A percentile compares a stretch with the other conserved stretches of the same genome.
Conservation (phyloP, 2,329 filamentous ascomycete species). For the Amauroascus verrucosus region DNA sequence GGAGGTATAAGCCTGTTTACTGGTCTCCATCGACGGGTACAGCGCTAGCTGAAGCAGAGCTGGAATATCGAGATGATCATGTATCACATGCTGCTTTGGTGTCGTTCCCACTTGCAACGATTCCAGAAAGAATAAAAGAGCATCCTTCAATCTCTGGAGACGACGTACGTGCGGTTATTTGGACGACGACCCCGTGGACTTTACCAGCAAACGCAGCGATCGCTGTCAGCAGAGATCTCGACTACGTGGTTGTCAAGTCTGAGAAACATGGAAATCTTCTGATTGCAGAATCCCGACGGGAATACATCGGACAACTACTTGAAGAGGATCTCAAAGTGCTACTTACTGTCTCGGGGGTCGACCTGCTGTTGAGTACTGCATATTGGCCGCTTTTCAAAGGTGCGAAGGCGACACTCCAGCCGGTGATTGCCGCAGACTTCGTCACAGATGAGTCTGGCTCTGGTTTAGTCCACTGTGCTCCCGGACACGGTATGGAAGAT, state of each 20-base stretch:
- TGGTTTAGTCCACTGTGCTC: conserved; percentile 87
- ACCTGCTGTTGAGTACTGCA: conserved; percentile 50
- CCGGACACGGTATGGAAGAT: conserved; percentile 93
- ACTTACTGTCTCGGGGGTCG: conserved; percentile 51
- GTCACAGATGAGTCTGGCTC: conserved; percentile 85
- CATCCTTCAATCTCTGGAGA: conserved; percentile 36
- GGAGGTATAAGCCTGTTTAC: conserved; percentile 54
- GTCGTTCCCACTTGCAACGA: conserved; percentile 55
- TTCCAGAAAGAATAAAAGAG: conserved; percentile 38
- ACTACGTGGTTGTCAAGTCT: conserved; percentile 59
- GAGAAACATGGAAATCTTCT: conserved; percentile 52
- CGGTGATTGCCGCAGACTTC: conserved; percentile 74
- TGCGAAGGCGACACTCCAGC: conserved; percentile 47
- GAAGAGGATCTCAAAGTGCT: conserved; percentile 42
- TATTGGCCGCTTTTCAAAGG: conserved; percentile 65
- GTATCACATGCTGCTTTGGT: conserved; percentile 55
- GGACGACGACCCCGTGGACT: conserved; percentile 98
- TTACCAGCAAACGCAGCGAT: conserved; percentile 86
- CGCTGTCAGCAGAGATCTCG: conserved; percentile 63
- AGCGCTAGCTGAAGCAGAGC: conserved; percentile 53
- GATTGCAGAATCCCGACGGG: conserved; percentile 60
- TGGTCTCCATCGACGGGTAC: conserved; percentile 57
- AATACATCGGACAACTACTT: conserved; percentile 45
- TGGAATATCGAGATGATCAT: conserved; percentile 55
- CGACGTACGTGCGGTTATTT: conserved; percentile 70